Evolutionary conservation across 2,329 filamentous ascomycete species (phyloP), one percentile per base, ranked within the genome.

Genomic region (Xenosphaeropsis pyriputrescens): DNA sequence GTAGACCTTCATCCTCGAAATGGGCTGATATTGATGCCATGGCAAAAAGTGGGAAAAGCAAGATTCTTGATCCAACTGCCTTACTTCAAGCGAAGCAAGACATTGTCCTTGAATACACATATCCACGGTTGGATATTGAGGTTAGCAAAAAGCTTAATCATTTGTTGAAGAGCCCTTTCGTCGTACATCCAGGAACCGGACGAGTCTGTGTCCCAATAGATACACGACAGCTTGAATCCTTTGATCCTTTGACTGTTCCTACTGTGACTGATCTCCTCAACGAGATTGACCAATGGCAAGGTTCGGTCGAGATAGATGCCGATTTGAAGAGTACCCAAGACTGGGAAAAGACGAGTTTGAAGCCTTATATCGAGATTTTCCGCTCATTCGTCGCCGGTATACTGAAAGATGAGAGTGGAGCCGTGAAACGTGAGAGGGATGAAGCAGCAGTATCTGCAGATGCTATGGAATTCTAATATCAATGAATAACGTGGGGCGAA

Each of bases 131-230:
- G 39, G 91, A 98, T 66, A 88, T 91, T 43, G 86, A 94, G 59
- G 91, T 98, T 55, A 91, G 83, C 54, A 96, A 96, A 67, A 94
- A 95, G 57, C 75, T 93, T 40, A 96, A 95, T 63, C 91, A 98
- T 70, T 75, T 98, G 69, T 77, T 98, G 49, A 98, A 98, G 58
- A 88, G 80, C 44, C 91, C 91, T 1, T 98, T 98, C 53, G 89
- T 95, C 43, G 79, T 98, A 29, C 91, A 98, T 56, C 91, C 91
- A 0, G 86, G 86, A 14, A 98, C 91, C 0, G 89, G 91, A 1
- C 67, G 89, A 39, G 85, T 98, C 6, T 98, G 91, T 63, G 91
- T 98, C 37, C 91, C 91, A 2, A 96, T 98, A 50, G 84, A 96
- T 55, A 72, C 75, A 1, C 63, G 64, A 29, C 67, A 62, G 5